Conservation (phyloP, 306 rosid genomes). For the Fagus crenata region DNA sequence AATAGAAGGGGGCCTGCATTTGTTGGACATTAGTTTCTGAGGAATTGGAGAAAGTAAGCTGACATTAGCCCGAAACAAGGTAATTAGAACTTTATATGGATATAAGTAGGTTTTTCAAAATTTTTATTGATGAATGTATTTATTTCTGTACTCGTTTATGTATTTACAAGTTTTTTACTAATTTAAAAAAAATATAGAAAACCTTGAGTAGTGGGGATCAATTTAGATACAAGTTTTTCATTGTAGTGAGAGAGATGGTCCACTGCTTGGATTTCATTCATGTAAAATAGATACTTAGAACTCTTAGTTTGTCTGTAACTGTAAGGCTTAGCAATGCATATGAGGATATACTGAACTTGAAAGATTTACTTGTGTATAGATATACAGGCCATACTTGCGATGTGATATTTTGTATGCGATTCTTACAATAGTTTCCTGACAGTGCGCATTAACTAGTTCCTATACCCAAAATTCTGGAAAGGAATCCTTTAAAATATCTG, state of each 20-base stretch:
- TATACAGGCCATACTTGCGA: no score
- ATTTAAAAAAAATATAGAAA: neutral
- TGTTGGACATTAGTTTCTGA: conserved; percentile 4
- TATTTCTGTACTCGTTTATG: neutral
- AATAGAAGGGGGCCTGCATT: neutral
- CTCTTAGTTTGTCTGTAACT: neutral
- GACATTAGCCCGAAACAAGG: conserved; percentile 6
- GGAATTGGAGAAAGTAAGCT: conserved; percentile 6
- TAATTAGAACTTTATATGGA: conserved; percentile 6
- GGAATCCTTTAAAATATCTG: neutral
- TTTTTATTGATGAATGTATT: neutral
- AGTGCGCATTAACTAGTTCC: neutral
- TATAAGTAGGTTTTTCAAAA: conserved; percentile 1
- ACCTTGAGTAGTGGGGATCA: neutral
- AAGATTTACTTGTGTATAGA: neutral
- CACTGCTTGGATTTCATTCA: neutral
- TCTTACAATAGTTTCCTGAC: neutral
- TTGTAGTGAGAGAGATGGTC: neutral
- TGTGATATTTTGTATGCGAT: neutral
- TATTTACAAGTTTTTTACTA: neutral
- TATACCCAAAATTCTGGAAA: neutral
- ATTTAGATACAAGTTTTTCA: neutral
- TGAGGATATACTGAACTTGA: neutral
- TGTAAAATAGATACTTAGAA: neutral
- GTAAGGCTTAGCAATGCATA: neutral